Percentiles rank a stretch among this genome's conserved stretches.
phyloP scores from a whole-genome alignment of 225 moss, liverwort and hornwort species.

The Polytrichum commune region DNA sequence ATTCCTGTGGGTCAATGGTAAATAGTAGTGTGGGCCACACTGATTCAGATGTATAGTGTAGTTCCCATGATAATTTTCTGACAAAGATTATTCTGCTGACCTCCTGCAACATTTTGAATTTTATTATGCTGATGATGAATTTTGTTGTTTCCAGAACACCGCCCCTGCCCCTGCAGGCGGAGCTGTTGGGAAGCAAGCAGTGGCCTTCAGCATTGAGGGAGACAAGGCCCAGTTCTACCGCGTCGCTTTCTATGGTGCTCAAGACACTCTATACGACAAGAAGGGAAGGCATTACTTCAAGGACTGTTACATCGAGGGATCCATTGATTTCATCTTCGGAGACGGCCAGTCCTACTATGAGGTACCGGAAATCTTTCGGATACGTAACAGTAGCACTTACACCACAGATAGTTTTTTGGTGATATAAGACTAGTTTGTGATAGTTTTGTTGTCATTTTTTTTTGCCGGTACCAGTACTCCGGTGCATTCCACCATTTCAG shows the following conservation, averaged over 20 bases:
- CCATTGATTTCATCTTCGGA: slow-evolving; percentile 67
- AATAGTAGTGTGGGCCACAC: no score
- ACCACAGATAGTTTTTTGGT: no score
- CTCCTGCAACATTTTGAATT: no score
- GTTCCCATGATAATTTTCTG: no score
- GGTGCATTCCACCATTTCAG: no score
- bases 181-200: slow-evolving; percentile 49
- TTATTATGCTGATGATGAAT: not conserved
- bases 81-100: no score
- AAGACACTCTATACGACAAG: slow-evolving; percentile 62
- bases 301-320: slow-evolving; percentile 51
- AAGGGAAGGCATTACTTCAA: slow-evolving; percentile 55
- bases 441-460: no score
- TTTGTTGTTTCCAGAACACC: slow-evolving; percentile 31
- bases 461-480: no score
- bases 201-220: slow-evolving; percentile 44
- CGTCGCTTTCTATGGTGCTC: slow-evolving; percentile 39
- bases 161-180: slow-evolving; percentile 39
- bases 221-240: slow-evolving; percentile 38
- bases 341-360: slow-evolving; percentile 47
- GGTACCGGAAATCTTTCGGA: slow-evolving; percentile 6
- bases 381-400: no score
- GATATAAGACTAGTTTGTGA: no score
- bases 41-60: no score
- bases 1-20: no score